Evolutionary conservation across 1,139 yeast species (phyloP), one percentile per base, ranked within the genome.

Genomic region (Zygosaccharomyces sapae): DNA sequence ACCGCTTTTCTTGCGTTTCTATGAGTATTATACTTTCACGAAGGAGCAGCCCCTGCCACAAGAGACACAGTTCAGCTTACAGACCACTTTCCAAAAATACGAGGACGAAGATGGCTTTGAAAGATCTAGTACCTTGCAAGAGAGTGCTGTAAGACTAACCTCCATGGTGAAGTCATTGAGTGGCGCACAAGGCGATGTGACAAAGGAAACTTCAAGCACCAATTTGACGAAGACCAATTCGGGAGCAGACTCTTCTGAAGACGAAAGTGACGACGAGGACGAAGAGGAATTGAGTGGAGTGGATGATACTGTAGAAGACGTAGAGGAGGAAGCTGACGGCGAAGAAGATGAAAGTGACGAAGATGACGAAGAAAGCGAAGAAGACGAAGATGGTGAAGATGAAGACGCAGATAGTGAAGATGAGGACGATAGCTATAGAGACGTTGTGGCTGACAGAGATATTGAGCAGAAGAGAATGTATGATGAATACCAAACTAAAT

Each of bases 11-110:
- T 58, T 84, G 53, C 73, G 75, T 16, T 83, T 81, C 56, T 81
- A 88, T 53, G 95, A 88, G 58, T 88, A 79, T 62, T 89, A 87
- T 59, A 66, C 79, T n/a, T 77, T 74, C 61, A 77, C 86, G 42
- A 89, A 89, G 59, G 66, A 66, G 6, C 74, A 70, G 41, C 86
- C 87, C 1, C 47, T 86, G 29, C 90, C 96, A 0, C 70, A 76
- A 55, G 95, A 86, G 41, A 68, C 79, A 4, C 77, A 77, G 45
- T 81, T 80, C 55, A 74, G 71, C 41, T 59, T 86, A n/a, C 65
- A 63, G 29, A 76, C 73, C 43, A 69, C 76, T 30, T 77, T 76
- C 52, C 66, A 64, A 1, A 48, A 55, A 18, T 49, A 68, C 33
- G 44, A 52, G 8, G 41, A 43, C 5, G 38, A 58, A 66, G 24